These are phyloP conservation scores for Flaveria brownii DNA, from an alignment of 129 eudicot species.

Conservation along the genomic window DNA sequence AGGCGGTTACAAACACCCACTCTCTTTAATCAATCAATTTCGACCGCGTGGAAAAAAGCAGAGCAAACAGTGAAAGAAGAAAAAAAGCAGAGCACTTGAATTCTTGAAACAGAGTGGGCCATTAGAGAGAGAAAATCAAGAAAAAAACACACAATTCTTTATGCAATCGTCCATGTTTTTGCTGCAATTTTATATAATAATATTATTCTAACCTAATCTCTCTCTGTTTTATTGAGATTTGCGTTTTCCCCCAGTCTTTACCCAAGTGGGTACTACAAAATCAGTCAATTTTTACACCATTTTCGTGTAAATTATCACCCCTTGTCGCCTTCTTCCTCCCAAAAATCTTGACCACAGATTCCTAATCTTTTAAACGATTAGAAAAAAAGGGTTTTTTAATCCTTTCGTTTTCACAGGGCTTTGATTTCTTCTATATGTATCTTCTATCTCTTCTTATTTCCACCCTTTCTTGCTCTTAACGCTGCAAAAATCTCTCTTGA, in stretches of 20 bases:
- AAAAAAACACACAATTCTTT: conserved; percentile 32
- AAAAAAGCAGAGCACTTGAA: background rate
- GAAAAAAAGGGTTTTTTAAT: conserved; percentile 4
- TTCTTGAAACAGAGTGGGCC: conserved; percentile 21
- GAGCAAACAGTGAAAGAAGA: conserved; percentile 21
- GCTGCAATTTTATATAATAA: conserved; percentile 8
- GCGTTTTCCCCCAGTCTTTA: conserved; percentile 9
- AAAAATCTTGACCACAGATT: conserved; percentile 42
- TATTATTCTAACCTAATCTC: conserved; percentile 1
- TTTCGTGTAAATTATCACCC: conserved; percentile 4
- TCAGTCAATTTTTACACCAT: background rate
- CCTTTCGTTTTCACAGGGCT: conserved; percentile 9
- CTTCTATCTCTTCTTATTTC: conserved; percentile 30
- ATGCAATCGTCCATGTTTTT: conserved; percentile 26
- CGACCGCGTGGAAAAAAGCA: conserved; percentile 31
- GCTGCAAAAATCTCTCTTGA: conserved; percentile 1
- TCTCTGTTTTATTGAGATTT: conserved; percentile 38
- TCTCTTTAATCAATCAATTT: conserved; percentile 13
- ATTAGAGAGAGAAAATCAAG: conserved; percentile 22
- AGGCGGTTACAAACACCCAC: background rate
- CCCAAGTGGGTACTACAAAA: background rate
- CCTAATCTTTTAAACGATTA: conserved; percentile 45
- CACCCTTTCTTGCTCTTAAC: conserved; percentile 28
- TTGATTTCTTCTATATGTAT: conserved; percentile 35
- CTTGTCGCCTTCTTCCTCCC: conserved; percentile 30